Conservation (phyloP, 2,329 filamentous ascomycete species). For the Penicillium sp. region DNA sequence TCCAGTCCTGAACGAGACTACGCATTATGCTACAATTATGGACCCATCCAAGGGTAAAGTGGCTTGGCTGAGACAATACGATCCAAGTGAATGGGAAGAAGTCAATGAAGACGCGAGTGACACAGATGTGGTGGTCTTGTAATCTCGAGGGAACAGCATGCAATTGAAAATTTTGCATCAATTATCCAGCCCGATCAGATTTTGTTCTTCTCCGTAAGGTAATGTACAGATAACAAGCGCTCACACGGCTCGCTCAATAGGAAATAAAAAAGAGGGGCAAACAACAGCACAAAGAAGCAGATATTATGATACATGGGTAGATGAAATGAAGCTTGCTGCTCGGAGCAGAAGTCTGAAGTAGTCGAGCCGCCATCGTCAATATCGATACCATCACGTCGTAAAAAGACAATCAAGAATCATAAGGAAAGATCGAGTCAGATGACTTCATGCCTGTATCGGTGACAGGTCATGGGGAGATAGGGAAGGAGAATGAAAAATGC, state of each 20-base stretch:
- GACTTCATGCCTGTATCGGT: neutral
- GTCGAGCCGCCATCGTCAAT: conserved; percentile 6
- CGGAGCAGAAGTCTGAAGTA: neutral
- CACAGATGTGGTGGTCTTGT: neutral
- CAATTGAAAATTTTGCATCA: neutral
- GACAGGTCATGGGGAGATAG: neutral
- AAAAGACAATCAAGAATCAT: conserved; percentile 5
- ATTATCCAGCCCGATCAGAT: neutral
- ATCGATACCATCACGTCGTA: conserved; percentile 15
- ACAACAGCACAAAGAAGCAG: neutral
- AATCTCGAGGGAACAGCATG: neutral
- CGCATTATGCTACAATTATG: conserved; percentile 61
- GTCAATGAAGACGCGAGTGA: neutral
- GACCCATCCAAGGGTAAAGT: conserved; percentile 54
- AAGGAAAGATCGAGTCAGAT: neutral
- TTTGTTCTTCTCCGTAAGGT: neutral
- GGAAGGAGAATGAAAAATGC: neutral
- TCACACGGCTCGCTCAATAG: conserved; percentile 1
- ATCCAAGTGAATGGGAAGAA: conserved; percentile 6
- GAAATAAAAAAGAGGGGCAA: neutral
- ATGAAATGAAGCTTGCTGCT: neutral
- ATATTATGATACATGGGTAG: conserved; percentile 14
- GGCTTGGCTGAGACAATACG: conserved; percentile 45
- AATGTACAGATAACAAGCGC: conserved; percentile 3
- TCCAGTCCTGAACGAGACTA: conserved; percentile 59